These are phyloP conservation scores for Neocallimastix lanati DNA, from an alignment of 192 early-diverging fungal genomes.

Conservation along the genomic window DNA sequence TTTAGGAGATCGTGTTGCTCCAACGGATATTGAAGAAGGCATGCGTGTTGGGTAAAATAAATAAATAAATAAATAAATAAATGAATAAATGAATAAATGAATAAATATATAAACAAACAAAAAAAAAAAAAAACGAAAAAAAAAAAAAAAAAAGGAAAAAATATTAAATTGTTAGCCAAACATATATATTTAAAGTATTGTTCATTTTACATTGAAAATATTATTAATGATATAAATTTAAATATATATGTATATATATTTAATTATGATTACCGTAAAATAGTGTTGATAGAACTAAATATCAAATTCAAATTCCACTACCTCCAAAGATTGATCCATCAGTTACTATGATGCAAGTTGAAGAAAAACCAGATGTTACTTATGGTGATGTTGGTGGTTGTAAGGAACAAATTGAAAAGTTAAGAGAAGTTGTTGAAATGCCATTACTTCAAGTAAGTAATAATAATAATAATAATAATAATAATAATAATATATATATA, in stretches of 20 bases:
- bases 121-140: no score
- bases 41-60: slow-evolving; percentile 79
- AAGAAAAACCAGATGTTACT: slow-evolving; percentile 99
- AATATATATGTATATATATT: no score
- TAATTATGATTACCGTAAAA: neutral
- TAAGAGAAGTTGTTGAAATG: slow-evolving; percentile 96
- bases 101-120: no score
- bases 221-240: no score
- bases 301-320: slow-evolving; percentile 97
- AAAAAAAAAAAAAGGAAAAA: no score
- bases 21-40: slow-evolving; percentile 98
- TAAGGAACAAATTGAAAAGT: slow-evolving; percentile 99
- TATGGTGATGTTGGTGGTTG: slow-evolving; percentile 98
- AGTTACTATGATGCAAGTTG: slow-evolving; percentile 99
- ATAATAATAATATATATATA: neutral
- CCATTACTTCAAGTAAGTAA: slow-evolving; percentile 57
- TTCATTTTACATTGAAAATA: no score
- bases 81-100: no score
- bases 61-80: no score
- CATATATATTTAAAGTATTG: no score
- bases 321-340: slow-evolving; percentile 98
- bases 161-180: no score
- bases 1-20: slow-evolving; percentile 84
- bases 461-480: slow-evolving; percentile 1
- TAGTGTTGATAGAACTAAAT: slow-evolving; percentile 93